Evolutionary conservation across 2,329 filamentous ascomycete species (phyloP), one percentile per base, ranked within the genome.

Genomic region (Claviceps monticola): DNA sequence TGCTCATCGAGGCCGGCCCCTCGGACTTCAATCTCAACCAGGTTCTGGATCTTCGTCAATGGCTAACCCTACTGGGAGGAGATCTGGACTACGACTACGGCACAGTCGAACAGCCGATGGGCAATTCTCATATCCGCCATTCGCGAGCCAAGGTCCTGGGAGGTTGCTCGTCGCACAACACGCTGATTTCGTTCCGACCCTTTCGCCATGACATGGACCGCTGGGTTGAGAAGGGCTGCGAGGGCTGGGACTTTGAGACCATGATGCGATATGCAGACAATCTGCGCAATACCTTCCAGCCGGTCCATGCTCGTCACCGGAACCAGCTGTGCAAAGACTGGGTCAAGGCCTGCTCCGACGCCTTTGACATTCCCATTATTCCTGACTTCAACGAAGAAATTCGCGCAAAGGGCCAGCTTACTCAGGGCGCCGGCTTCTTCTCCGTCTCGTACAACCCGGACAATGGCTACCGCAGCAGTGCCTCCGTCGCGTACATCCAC

Each of bases 311-410:
- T 53, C 81, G 84, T 54, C 88, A 95, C 71, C 79, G 87, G 59
- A 95, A 95, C 72, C 86, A 95, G 74, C 77, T 95, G 49, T 94
- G 88, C 75, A 80, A 87, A 68, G 89, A 95, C 68, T 95, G 89
- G 89, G 78, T 95, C 53, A 71, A 84, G 61, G 80, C 88, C 36
- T 93, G 87, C 75, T 84, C 85, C 56, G 78, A 75, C 29, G 86
- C 88, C 23, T 76, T 94, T 69, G 72, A 84, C 63, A 88, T 95
- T 56, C 89, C 89, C 50, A 71, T 94, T 51, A 80, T 93, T 59
- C 73, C 82, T 57, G 86, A 95, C 71, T 95, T 94, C 76, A 95
- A 95, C 74, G 74, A 83, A 61, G 80, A 90, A 65, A 95, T 95
- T 66, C 78, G 77, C 55, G 74, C 78, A 57, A 84, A 76, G 49